These are phyloP conservation scores for Saccharomyces hybrid DNA, from an alignment of 1,139 yeast genomes.

Conservation along the genomic window DNA sequence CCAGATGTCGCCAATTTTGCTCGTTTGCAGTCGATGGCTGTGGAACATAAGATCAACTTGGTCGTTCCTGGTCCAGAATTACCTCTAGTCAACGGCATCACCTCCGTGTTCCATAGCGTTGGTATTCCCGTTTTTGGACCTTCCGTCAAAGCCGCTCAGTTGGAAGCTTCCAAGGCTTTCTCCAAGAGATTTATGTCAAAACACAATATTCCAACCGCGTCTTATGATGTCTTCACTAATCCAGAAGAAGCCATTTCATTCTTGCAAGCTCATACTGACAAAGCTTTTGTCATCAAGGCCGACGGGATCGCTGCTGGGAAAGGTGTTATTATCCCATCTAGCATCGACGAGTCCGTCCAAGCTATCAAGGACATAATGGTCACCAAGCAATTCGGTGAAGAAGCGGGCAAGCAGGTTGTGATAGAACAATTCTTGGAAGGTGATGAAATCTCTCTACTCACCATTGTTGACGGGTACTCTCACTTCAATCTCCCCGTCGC, in stretches of 20 bases:
- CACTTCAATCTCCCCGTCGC: conserved; percentile 91
- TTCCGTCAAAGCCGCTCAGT: conserved; percentile 74
- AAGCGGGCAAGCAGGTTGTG: conserved; percentile 94
- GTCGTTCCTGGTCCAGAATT: conserved; percentile 99
- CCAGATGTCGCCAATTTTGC: conserved; percentile 57
- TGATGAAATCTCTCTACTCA: conserved; percentile 88
- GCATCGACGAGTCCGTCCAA: conserved; percentile 73
- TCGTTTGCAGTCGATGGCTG: conserved; percentile 57
- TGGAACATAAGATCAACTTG: conserved; percentile 55
- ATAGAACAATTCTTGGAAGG: conserved; percentile 96
- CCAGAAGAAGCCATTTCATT: conserved; percentile 70
- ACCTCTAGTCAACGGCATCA: conserved; percentile 91
- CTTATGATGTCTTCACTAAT: conserved; percentile 70
- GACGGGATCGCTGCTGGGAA: conserved; percentile 99
- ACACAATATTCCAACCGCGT: conserved; percentile 91
- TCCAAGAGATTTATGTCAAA: conserved; percentile 91
- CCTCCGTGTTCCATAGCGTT: conserved; percentile 56
- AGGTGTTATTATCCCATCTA: conserved; percentile 89
- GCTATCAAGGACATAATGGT: conserved; percentile 90
- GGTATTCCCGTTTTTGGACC: conserved; percentile 99
- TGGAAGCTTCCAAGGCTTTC: conserved; percentile 97
- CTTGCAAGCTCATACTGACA: conserved; percentile 50
- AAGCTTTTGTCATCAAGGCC: conserved; percentile 88
- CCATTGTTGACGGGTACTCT: conserved; percentile 91
- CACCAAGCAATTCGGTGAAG: conserved; percentile 69